These are phyloP conservation scores for Hymenoscyphus salicellus DNA, from an alignment of 2,329 filamentous ascomycete species.

Conservation along the genomic window DNA sequence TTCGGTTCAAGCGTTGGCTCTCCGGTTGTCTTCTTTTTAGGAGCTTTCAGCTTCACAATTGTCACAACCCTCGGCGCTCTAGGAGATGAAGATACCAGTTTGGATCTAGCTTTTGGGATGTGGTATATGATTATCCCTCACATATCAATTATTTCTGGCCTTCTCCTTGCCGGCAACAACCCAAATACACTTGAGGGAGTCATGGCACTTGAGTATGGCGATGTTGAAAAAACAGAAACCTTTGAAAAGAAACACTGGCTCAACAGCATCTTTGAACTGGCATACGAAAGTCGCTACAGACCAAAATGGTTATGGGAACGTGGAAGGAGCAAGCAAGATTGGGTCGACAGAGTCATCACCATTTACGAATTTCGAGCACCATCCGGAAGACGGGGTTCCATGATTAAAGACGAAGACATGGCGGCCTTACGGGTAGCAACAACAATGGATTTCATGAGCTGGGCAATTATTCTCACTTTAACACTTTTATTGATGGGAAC, in stretches of 20 bases:
- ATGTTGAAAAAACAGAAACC: constrained; percentile 13
- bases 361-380: constrained; percentile 15
- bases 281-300: constrained; percentile 21
- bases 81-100: constrained; percentile 18
- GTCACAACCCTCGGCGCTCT: constrained; percentile 11
- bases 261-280: constrained; percentile 15
- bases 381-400: constrained; percentile 4
- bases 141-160: constrained; percentile 20
- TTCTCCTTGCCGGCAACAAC: constrained; percentile 25
- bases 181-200: constrained; percentile 23
- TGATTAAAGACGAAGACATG: constrained; percentile 19
- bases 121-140: constrained; percentile 30
- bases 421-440: constrained; percentile 14
- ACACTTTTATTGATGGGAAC: constrained; percentile 18
- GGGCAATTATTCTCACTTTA: constrained; percentile 19
- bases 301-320: constrained; percentile 22
- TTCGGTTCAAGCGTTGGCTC: constrained; percentile 25
- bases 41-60: constrained; percentile 22
- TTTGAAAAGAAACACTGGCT: constrained; percentile 8
- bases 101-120: constrained; percentile 23
- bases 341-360: constrained; percentile 17
- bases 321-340: constrained; percentile 20
- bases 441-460: constrained; percentile 16
- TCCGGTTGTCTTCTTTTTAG: constrained; percentile 27
- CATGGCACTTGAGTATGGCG: constrained; percentile 20